Evolutionary conservation across 768 basidiomycete species (phyloP), one percentile per base, ranked within the genome.

Genomic region (Lactifluus subvellereus): DNA sequence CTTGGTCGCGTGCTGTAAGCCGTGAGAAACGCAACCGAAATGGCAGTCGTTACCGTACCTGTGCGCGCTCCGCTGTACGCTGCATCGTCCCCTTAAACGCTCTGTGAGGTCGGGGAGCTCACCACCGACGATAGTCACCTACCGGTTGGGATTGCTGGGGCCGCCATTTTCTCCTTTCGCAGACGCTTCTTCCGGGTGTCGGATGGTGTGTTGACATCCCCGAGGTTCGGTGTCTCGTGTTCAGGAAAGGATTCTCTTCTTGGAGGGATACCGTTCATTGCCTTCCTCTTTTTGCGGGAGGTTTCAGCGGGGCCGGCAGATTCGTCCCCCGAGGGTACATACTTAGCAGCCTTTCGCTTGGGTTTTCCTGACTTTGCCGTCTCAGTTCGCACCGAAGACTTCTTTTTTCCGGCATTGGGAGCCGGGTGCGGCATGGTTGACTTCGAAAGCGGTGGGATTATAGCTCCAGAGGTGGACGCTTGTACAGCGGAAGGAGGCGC

Each of bases 221-320:
- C n/a, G 38, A 7, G 1, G 40, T 32, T 45, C 14, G 32, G 43
- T 18, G 1, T 9, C 20, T 20, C 53, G 30, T 14, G 30, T 48
- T 37, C 53, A 13, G 32, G 49, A n/a, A 20, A 20, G 7, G 62
- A 10, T 9, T 51, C 47, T 9, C 27, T 60, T 60, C 32, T 14
- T 33, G 14, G 11, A 35, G 40, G 9, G 14, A 42, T 22, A 14
- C 6, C 38, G 20, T 37, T 18, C 33, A 18, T 59, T n/a, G 27
- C 55, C 48, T 51, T 59, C 40, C 32, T n/a, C 43, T 47, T 64
- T 38, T 45, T 60, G n/a, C 13, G 58, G 33, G 27, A 32, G n/a
- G 48, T 20, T 33, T 37, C 37, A 30, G 47, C n/a, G 6, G 18
- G 14, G 14, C 20, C 37, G n/a, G 47, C 10, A 3, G 10, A 30